Base-by-base conservation (phyloP, 2,329 filamentous ascomycete genomes). In the Talaromyces amestolkiae region DNA sequence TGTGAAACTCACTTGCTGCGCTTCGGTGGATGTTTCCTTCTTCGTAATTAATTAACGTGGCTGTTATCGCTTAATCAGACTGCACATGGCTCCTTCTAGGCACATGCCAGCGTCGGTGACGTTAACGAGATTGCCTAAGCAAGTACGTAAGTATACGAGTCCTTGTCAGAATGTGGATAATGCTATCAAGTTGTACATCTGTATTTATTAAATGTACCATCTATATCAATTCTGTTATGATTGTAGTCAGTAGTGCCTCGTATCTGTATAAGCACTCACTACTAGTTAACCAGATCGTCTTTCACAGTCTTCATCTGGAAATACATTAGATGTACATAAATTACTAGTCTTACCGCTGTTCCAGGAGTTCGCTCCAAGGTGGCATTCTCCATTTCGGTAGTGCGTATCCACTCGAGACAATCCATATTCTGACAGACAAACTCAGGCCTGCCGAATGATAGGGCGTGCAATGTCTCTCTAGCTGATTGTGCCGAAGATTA, bases 381-480 rank as follows among this genome's bases (percentile, higher is more conserved):
- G 49, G 49, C 49, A 53, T 53, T 53, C 27, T n/a, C 49, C 49
- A 33, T 33, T 33, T 53, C 17, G 19, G 49, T 53, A 53, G 49
- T 33, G 49, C 15, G 49, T 53, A 53, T 53, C 49, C 49, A 53
- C 49, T 53, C 17, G 8, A 53, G 49, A 53, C 49, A 53, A 53
- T 53, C 27, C 15, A 53, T 33, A 33, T 24, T 53, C 24, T 33
- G 27, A 53, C 27, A 53, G 17, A 53, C 49, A 53, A 33, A 33
- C 49, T 53, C 27, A 33, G 17, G 49, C 15, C 9, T 8, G 27
- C 33, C 17, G 49, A 53, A 53, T 53, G 49, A 33, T 53, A 53
- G 49, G 7, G 24, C 8, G 49, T 51, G 22, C 13, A 51, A 22
- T 27, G 24, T 27, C 47, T 51, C 49, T 53, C 49, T 53, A 33